Conservation (phyloP, 2,329 filamentous ascomycete genomes). For the Paecilomyces fulvus region DNA sequence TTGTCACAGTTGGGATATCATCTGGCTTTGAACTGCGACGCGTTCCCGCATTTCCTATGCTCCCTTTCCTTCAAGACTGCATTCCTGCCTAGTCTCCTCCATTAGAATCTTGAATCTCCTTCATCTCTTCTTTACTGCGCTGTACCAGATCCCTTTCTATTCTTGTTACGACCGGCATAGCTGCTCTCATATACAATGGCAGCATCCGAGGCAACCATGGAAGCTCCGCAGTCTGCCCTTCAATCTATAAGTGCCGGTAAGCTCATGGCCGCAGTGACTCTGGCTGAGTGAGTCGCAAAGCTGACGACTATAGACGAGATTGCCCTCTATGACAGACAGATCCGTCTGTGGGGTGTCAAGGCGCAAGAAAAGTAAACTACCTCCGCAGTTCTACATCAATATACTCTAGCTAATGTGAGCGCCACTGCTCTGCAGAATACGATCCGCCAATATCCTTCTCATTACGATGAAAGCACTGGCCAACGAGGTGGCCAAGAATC, state of each 20-base stretch:
- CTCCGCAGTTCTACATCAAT: not conserved
- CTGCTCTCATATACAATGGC: not conserved
- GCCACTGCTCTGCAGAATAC: constrained; percentile 52
- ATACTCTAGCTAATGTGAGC: not conserved
- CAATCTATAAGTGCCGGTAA: constrained; percentile 28
- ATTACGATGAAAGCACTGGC: constrained; percentile 81
- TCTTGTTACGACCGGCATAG: not conserved
- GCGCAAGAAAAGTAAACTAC: constrained; percentile 64
- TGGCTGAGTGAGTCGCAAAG: not conserved
- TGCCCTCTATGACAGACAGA: constrained; percentile 93
- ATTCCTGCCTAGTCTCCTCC: not conserved
- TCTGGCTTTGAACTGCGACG: not conserved
- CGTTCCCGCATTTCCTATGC: not conserved
- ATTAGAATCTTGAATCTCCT: not conserved
- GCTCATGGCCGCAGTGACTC: not conserved
- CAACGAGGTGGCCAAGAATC: constrained; percentile 94
- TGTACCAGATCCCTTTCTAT: not conserved
- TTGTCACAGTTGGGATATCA: not conserved
- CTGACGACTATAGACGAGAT: constrained; percentile 67
- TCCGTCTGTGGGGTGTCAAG: constrained; percentile 92
- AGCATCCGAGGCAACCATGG: constrained; percentile 11
- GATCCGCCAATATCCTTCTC: constrained; percentile 79
- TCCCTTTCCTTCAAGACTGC: not conserved
- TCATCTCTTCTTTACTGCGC: not conserved
- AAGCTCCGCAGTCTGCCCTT: constrained; percentile 12